Evolutionary conservation across 345 rosid genomes (phyloP), one percentile per base, ranked within the genome.

Genomic region (Salix brachista): DNA sequence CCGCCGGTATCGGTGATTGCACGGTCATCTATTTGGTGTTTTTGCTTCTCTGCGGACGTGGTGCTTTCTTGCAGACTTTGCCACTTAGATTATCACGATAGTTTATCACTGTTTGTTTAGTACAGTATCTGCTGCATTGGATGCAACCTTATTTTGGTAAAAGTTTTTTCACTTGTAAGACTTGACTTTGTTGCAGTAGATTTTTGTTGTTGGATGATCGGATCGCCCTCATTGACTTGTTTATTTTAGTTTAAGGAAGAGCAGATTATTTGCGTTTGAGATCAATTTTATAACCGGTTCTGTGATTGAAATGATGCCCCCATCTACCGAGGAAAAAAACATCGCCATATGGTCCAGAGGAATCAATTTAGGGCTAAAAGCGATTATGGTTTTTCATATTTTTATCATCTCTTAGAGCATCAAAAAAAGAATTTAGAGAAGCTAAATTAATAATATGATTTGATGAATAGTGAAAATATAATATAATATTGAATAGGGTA

Each of bases 1-100:
- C 13, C 80, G 84, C 17, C 71, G 82, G 1, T 80, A 74, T 75
- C 82, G 82, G 64, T 79, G 54, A 79, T 61, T 69, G 36, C 54
- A 16, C 19, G 19, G 25, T 13, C 17, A 44, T 44, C 16, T n/a
- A 58, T 23, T 56, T 56, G 61, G 64, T 11, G 28, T 14, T 58
- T 23, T 23, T 58, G 64, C 10, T 58, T 58, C 12, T 8, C 13
- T 3, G 64, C 6, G 16, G 28, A n/a, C 26, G 10, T 23, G 64
- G 64, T 58, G 28, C 13, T 58, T 58, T 58, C 60, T 52, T 58
- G 14, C 14, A n/a, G 11, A 23, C 26, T 58, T 23, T 58, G 28
- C 28, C 28, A n/a, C 10, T 23, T 4, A 58, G 64, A 58, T 23
- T 58, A 58, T 23, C 23, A 58, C 10, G 64, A 58, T 58, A n/a